phyloP scores from a whole-genome alignment of 169 alveolate species.

The Plasmodium coatneyi region DNA sequence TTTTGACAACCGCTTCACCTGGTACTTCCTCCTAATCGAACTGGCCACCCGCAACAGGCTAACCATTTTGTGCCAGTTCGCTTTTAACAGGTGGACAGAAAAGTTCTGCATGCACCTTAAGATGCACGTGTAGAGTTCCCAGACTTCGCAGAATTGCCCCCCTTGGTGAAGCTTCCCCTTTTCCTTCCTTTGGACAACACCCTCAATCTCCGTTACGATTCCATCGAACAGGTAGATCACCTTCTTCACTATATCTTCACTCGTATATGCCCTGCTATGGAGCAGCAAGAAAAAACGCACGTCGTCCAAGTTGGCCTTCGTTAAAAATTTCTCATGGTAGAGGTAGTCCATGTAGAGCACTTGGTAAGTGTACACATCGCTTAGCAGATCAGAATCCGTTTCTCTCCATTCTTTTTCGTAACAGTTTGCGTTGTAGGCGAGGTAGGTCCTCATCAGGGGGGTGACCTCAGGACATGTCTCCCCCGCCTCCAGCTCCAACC shows the following conservation, averaged over 20 bases:
- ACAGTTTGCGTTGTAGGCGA: not conserved
- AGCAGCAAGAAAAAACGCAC: slow-evolving; percentile 14
- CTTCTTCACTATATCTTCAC: slow-evolving; percentile 15
- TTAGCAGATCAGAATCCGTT: not conserved
- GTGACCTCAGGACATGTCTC: not conserved
- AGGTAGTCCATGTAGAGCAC: slow-evolving; percentile 41
- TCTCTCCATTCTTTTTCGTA: not conserved
- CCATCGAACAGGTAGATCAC: slow-evolving; percentile 8
- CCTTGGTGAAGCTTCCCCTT: not conserved
- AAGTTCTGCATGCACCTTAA: slow-evolving; percentile 75
- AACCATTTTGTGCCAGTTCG: slow-evolving; percentile 74
- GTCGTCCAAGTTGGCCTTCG: not conserved
- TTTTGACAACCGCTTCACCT: not conserved
- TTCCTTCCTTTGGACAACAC: not conserved
- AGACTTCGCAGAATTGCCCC: not conserved
- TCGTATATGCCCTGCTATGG: slow-evolving; percentile 13
- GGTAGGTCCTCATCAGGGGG: not conserved
- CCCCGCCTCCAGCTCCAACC: not conserved
- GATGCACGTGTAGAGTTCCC: slow-evolving; percentile 68
- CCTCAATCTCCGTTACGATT: not conserved
- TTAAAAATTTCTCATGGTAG: slow-evolving; percentile 18
- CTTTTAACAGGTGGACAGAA: slow-evolving; percentile 76
- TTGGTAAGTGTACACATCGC: slow-evolving; percentile 21
- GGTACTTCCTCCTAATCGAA: slow-evolving; percentile 7
- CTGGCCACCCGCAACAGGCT: slow-evolving; percentile 6